Evolutionary conservation across 2,329 filamentous ascomycete genomes (phyloP).

Genomic region (Paracoccidioides brasiliensis): DNA sequence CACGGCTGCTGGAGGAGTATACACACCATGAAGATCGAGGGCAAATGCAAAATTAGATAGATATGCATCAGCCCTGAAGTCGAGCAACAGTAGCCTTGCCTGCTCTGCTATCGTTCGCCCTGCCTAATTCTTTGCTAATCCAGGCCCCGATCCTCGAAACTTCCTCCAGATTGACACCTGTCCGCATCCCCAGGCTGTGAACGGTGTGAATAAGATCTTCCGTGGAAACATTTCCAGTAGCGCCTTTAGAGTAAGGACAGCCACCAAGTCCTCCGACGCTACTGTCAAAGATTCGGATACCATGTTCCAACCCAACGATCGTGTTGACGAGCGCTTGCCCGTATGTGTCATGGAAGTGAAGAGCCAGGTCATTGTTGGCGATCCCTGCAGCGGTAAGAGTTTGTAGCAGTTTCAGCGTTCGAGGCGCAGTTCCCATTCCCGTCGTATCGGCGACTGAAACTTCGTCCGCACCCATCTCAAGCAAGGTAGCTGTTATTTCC

Average conservation of each 20-base stretch:
- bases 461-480: conserved; percentile 54
- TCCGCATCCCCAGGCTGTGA: conserved; percentile 47
- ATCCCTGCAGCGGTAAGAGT: conserved; percentile 48
- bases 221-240: conserved; percentile 52
- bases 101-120: conserved; percentile 40
- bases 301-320: conserved; percentile 49
- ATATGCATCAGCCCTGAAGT: conserved; percentile 12
- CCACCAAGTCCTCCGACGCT: conserved; percentile 52
- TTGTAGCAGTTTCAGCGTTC: conserved; percentile 45
- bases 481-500: conserved; percentile 44
- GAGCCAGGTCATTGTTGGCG: conserved; percentile 44
- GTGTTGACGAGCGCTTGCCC: conserved; percentile 52
- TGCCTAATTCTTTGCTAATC: conserved; percentile 42
- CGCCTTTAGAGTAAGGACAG: conserved; percentile 52
- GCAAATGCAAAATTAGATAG: neutral
- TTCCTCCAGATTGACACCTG: conserved; percentile 44
- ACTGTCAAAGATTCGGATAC: conserved; percentile 50
- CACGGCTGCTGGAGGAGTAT: too few relatives aligned
- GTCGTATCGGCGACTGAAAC: conserved; percentile 55
- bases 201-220: conserved; percentile 50
- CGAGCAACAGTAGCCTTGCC: conserved; percentile 39
- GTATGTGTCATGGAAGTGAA: conserved; percentile 57
- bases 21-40: neutral
- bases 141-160: conserved; percentile 44
- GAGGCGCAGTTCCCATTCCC: conserved; percentile 52